A percentile compares a stretch with the other conserved stretches of the same genome.
Conservation (phyloP, 768 basidiomycete species). For the Termitomyces sp. region DNA sequence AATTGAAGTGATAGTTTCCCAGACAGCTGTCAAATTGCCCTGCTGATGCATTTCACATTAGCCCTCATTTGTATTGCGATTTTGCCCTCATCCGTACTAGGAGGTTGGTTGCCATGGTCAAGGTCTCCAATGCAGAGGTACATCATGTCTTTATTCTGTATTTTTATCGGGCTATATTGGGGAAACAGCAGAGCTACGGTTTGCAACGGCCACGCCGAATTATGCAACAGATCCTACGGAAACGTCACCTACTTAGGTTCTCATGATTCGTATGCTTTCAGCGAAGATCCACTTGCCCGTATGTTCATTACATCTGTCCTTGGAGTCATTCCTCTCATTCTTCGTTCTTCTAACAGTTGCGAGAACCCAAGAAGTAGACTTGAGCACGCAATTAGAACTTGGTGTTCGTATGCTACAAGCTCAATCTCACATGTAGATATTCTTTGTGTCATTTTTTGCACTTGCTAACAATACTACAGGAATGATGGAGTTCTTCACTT, state of each 20-base stretch:
- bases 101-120: neutral
- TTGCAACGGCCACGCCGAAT: slow-evolving; percentile 63
- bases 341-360: slow-evolving; percentile 25
- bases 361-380: slow-evolving; percentile 28
- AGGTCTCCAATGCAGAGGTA: neutral
- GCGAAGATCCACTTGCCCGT: slow-evolving; percentile 40
- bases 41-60: neutral
- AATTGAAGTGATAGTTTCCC: neutral
- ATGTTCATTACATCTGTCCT: slow-evolving; percentile 10
- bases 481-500: slow-evolving; percentile 45
- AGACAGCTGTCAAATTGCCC: neutral
- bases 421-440: slow-evolving; percentile 19
- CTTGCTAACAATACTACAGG: neutral
- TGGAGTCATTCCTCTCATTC: neutral
- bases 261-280: slow-evolving; percentile 53
- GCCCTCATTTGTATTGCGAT: neutral
- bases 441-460: neutral
- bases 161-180: neutral
- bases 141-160: too few species aligned
- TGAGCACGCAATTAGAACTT: slow-evolving; percentile 24
- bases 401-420: slow-evolving; percentile 18
- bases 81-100: neutral
- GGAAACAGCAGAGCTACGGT: slow-evolving; percentile 29
- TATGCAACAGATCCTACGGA: slow-evolving; percentile 53
- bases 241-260: slow-evolving; percentile 45